Evolutionary conservation across 208 protist genomes (phyloP), one percentile per base, ranked within the genome.

Genomic region (Tritrichomonas foetus): DNA sequence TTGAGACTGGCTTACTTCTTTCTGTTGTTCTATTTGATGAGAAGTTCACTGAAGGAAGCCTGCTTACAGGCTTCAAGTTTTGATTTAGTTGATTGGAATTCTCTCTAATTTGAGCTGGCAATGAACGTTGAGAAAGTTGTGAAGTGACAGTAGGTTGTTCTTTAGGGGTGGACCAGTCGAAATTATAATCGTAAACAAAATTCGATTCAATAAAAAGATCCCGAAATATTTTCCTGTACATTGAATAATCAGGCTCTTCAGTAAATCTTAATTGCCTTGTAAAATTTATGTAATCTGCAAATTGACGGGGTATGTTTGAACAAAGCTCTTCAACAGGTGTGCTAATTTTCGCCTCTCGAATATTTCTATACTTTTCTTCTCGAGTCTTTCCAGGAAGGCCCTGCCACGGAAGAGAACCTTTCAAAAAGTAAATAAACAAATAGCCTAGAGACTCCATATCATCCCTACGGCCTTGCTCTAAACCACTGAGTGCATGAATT

Each of bases 401-500:
- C 96, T 99, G 98, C 99, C 98, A 99, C 69, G 99, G 99, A 74
- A 99, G 96, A 57, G 96, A 97, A 27, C 99, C 99, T 64, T 98
- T 97, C 44, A 99, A 95, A 95, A 99, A 99, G 96, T 99, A 99
- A 95, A 99, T 97, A 25, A 99, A 96, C 41, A 99, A 97, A 96
- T 99, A 99, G 66, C 98, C 99, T 39, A 99, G 96, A 33, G 98
- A 98, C 95, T 99, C 99, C 47, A 95, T 93, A 84, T 95, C 95
- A 93, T 95, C 95, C 3, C 95, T 3, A 41, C 95, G 33, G 2
- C 95, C 96, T 95, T 98, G 98, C 96, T 98, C 98, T 66, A 99
- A 98, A 74, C 99, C 99, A 47, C 99, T 95, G 96, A 99, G 99
- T n/a, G 99, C 99, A 97, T 99, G 99, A 94, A 99, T 98, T 74